Base-by-base conservation (phyloP, 306 rosid species). In the Potentilla sterilis region DNA sequence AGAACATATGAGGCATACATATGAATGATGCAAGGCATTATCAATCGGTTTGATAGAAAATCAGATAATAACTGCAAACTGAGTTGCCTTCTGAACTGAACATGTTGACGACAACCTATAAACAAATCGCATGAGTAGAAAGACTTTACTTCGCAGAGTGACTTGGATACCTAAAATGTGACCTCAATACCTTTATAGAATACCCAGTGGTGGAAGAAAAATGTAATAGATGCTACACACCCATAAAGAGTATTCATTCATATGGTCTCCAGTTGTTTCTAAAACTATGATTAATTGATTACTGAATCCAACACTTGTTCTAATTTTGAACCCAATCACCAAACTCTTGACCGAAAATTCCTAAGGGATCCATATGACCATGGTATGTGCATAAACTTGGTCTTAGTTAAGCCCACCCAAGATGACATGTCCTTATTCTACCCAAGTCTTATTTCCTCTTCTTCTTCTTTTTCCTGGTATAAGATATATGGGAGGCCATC, bases 61-160 rank as follows among this genome's bases (percentile, higher is more conserved):
- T 16, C 68, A 32, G 47, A 48, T 52, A 57, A 34, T 54, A 22
- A 22, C 15, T 34, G 19, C 40, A 54, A 64, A 37, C 59, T 38
- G 32, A 35, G 38, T 66, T 63, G 70, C 80, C 49, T 68, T 76
- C 15, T 76, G 47, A 19, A 64, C 34, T 74, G 43, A 19, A 67
- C 54, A 34, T 51, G 35, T 43, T 64, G 66, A 75, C 43, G 8
- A 52, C 61, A 73, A 73, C 63, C 70, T 46, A 76, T 59, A 66
- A 82, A 48, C 69, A 82, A 54, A 54, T 41, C 59, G 32, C 71
- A 40, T 15, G 22, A 44, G 11, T 55, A 67, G 66, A 12, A 14
- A 59, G 12, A 7, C 2, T 54, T 48, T 48, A 4, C 54, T 48
- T 54, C 4, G 59, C 28, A 2, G n/a, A n/a, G 24, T 54, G 28